A percentile compares a stretch with the other conserved stretches of the same genome.
Conservation (phyloP, 139 green algal genomes). For the Dunaliella primolecta region DNA sequence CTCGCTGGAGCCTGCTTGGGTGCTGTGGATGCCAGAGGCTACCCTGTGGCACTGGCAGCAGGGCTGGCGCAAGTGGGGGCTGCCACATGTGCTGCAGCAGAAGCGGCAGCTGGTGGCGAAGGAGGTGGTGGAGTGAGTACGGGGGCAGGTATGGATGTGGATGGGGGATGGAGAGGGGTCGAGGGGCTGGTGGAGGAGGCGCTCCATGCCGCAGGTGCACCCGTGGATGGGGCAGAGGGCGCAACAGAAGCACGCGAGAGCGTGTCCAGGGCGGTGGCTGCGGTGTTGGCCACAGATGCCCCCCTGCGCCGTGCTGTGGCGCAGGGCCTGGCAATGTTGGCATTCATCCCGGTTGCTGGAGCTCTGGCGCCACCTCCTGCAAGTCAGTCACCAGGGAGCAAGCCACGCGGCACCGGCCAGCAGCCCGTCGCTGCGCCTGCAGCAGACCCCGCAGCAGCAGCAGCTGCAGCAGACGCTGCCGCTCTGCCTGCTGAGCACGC, state of each 20-base stretch:
- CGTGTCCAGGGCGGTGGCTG: conserved; percentile 34
- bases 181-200: conserved; percentile 9
- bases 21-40: conserved; percentile 24
- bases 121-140: background rate
- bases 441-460: conserved; percentile 22
- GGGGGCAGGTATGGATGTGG: background rate
- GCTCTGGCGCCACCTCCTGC: conserved; percentile 7
- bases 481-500: conserved; percentile 4
- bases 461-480: conserved; percentile 22
- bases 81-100: background rate
- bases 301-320: conserved; percentile 36
- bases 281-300: conserved; percentile 41
- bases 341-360: conserved; percentile 26
- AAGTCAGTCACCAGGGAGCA: background rate
- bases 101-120: background rate
- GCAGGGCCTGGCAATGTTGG: conserved; percentile 49
- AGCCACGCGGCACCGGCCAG: background rate
- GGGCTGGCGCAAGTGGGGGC: background rate
- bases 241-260: conserved; percentile 17
- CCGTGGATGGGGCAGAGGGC: background rate
- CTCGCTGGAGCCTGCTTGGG: conserved; percentile 28
- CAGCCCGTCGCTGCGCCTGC: background rate
- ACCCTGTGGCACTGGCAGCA: conserved; percentile 22
- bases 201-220: conserved; percentile 6
- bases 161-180: background rate